These are phyloP conservation scores for Salvia sclarea DNA, from an alignment of 305 asterid genomes.

Conservation along the genomic window DNA sequence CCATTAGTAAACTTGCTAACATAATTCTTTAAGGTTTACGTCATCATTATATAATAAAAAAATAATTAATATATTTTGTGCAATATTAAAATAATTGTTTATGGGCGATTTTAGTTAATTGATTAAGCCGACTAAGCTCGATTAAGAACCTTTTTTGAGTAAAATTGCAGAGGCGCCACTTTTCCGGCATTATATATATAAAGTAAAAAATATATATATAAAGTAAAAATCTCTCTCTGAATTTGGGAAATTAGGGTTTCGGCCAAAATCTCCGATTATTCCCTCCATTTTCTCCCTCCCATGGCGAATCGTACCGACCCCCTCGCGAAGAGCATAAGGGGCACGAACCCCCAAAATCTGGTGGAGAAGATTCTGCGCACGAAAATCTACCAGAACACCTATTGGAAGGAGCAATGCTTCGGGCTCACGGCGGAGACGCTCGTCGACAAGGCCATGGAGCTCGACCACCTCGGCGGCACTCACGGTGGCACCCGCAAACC, in stretches of 20 bases:
- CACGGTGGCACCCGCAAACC: slow-evolving; percentile 83
- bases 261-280: neutral
- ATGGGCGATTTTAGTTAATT: too few relatives aligned
- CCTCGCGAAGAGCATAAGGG: slow-evolving; percentile 80
- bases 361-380: slow-evolving; percentile 90
- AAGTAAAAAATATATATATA: neutral
- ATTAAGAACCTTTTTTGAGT: neutral
- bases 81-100: too few relatives aligned
- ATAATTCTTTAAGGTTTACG: too few relatives aligned
- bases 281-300: neutral
- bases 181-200: neutral
- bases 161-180: too few relatives aligned
- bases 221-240: neutral
- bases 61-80: too few relatives aligned
- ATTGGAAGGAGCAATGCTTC: slow-evolving; percentile 96
- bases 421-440: slow-evolving; percentile 97
- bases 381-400: slow-evolving; percentile 77
- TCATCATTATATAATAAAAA: too few relatives aligned
- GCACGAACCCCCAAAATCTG: slow-evolving; percentile 90
- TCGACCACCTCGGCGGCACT: slow-evolving; percentile 96
- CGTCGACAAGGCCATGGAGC: slow-evolving; percentile 98
- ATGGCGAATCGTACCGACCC: slow-evolving; percentile 99
- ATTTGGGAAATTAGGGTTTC: slow-evolving; percentile 35
- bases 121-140: neutral
- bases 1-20: too few relatives aligned